A percentile compares a stretch with the other conserved stretches of the same genome.
Evolutionary conservation across 2,329 filamentous ascomycete species (phyloP).

Genomic region (Decorospora gaudefroyi): DNA sequence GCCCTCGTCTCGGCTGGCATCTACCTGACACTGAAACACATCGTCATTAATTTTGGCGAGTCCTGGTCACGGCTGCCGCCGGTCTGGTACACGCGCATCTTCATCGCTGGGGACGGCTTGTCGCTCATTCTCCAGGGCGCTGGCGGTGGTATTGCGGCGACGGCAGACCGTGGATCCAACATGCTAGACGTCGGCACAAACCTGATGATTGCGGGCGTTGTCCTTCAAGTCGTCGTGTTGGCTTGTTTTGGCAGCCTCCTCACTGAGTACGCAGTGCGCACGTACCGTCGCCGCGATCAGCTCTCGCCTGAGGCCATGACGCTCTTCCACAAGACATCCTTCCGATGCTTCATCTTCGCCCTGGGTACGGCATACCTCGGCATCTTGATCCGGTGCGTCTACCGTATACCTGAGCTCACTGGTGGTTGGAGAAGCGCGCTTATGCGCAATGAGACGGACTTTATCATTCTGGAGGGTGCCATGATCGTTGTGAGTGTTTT

Average conservation of each 20-base stretch:
- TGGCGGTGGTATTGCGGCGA: conserved; percentile 62
- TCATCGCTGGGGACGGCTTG: conserved; percentile 63
- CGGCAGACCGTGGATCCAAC: conserved; percentile 50
- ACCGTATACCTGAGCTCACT: conserved; percentile 56
- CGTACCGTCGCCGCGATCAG: conserved; percentile 33
- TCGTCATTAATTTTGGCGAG: conserved; percentile 60
- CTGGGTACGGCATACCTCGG: conserved; percentile 50
- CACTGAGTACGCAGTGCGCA: conserved; percentile 45
- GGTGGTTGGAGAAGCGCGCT: conserved; percentile 53
- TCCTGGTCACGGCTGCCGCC: conserved; percentile 38
- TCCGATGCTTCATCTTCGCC: conserved; percentile 40
- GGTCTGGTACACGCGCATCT: conserved; percentile 60
- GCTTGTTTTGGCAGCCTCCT: conserved; percentile 54
- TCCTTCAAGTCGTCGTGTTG: conserved; percentile 60
- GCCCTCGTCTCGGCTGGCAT: conserved; percentile 61
- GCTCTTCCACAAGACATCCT: conserved; percentile 30
- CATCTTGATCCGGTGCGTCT: conserved; percentile 56
- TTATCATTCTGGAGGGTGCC: conserved; percentile 59
- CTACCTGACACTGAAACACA: conserved; percentile 61
- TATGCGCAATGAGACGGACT: conserved; percentile 55
- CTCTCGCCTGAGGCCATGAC: conserved; percentile 25
- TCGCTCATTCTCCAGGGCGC: conserved; percentile 63
- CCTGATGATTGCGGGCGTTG: conserved; percentile 63
- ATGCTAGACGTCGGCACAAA: conserved; percentile 55
- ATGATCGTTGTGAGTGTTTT: conserved; percentile 57